Percentiles rank a stretch among this genome's conserved stretches.
phyloP scores from a whole-genome alignment of 1,284 basidiomycete genomes.

The Ustilago shanxiensis region DNA sequence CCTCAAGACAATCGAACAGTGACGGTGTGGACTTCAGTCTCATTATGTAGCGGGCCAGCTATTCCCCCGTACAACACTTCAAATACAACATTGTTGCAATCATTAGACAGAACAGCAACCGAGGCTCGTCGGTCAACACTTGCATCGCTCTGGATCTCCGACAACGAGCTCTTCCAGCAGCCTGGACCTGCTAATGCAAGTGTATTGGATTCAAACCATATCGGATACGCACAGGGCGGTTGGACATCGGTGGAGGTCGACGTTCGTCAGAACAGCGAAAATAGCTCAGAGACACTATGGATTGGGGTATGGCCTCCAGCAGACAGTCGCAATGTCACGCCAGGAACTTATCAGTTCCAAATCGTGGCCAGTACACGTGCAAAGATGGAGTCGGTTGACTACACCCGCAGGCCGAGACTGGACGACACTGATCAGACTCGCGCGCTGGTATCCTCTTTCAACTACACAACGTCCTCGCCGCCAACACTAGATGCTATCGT shows the following conservation, averaged over 20 bases:
- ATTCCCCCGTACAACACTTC: constrained; percentile 64
- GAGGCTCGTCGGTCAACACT: constrained; percentile 56
- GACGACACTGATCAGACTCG: constrained; percentile 67
- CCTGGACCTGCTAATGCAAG: constrained; percentile 57
- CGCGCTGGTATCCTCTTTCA: constrained; percentile 68
- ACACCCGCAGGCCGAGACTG: constrained; percentile 42
- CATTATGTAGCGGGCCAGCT: constrained; percentile 60
- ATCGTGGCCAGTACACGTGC: constrained; percentile 45
- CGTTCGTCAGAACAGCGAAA: constrained; percentile 28
- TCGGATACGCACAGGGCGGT: constrained; percentile 59
- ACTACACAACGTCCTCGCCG: constrained; percentile 53
- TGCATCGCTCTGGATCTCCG: constrained; percentile 57
- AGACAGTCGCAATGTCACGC: constrained; percentile 43
- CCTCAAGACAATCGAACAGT: constrained; percentile 16
- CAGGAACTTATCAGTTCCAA: constrained; percentile 52
- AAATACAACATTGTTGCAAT: constrained; percentile 50
- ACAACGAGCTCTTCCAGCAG: constrained; percentile 21
- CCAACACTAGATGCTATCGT: constrained; percentile 63
- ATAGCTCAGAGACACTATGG: constrained; percentile 56
- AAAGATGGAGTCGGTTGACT: constrained; percentile 54
- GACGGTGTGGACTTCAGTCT: constrained; percentile 57
- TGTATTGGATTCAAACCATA: constrained; percentile 25
- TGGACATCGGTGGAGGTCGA: constrained; percentile 48
- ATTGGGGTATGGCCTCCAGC: constrained; percentile 63
- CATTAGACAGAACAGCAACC: constrained; percentile 37